These are phyloP conservation scores for Suhomyces sp. DNA, from an alignment of 805 yeast species.

Conservation along the genomic window DNA sequence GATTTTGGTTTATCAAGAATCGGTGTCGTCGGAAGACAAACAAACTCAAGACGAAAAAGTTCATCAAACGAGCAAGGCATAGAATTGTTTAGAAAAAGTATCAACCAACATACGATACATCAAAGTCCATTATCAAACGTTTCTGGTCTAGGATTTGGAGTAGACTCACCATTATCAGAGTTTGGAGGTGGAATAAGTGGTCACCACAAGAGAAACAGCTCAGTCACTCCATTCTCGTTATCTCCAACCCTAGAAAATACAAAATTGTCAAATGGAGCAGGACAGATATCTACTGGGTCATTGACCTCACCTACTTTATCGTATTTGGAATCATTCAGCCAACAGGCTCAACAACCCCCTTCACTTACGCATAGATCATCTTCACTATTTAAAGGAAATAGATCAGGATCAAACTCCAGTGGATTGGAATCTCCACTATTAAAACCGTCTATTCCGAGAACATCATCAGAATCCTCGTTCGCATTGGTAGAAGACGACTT, in stretches of 20 bases:
- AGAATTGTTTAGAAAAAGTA: constrained; percentile 36
- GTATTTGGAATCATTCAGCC: constrained; percentile 12
- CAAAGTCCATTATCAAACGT: constrained; percentile 27
- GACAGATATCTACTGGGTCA: constrained; percentile 8
- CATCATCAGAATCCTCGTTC: constrained; percentile 59
- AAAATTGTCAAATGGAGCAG: constrained; percentile 11
- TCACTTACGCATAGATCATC: constrained; percentile 8
- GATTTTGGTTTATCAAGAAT: constrained; percentile 93
- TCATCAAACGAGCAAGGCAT: constrained; percentile 43
- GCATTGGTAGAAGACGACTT: constrained; percentile 53
- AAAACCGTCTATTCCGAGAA: constrained; percentile 46
- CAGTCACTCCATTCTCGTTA: constrained; percentile 46
- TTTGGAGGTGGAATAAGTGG: too few species aligned
- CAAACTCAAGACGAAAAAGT: constrained; percentile 42
- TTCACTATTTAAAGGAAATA: constrained; percentile 8
- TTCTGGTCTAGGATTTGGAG: constrained; percentile 11
- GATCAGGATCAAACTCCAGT: constrained; percentile 40
- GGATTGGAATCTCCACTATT: constrained; percentile 49
- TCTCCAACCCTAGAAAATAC: constrained; percentile 38
- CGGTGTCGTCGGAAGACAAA: constrained; percentile 83
- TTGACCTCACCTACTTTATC: constrained; percentile 16
- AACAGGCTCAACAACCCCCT: constrained; percentile 7
- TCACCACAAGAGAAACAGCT: constrained; percentile 34
- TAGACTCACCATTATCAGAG: constrained; percentile 28
- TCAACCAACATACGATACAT: constrained; percentile 13